phyloP scores from a whole-genome alignment of 1,139 yeast species.

The Candida glucosophila region DNA sequence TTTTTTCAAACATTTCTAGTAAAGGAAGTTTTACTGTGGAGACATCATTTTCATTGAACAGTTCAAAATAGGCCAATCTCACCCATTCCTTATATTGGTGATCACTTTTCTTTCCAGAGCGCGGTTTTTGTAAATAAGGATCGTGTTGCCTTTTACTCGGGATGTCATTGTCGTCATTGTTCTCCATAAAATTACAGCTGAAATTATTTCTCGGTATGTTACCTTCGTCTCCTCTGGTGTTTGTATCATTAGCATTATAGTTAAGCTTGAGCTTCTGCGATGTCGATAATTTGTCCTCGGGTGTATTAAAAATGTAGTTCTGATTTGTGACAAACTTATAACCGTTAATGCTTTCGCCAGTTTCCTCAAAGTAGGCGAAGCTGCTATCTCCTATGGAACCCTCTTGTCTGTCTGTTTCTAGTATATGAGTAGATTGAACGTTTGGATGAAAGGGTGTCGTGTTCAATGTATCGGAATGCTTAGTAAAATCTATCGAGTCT shows the following conservation, averaged over 20 bases:
- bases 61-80: constrained; percentile 8
- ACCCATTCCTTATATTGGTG: constrained; percentile 4
- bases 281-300: constrained; percentile 7
- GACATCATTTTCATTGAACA: constrained; percentile 1
- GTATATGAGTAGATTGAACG: no score
- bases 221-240: constrained; percentile 10
- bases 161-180: constrained; percentile 18
- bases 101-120: constrained; percentile 2
- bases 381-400: no score
- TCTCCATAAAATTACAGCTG: constrained; percentile 34
- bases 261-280: constrained; percentile 9
- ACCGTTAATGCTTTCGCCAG: constrained; percentile 23
- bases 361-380: constrained; percentile 11
- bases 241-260: constrained; percentile 10
- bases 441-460: no score
- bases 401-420: no score
- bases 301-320: constrained; percentile 15
- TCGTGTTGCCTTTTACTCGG: constrained; percentile 36
- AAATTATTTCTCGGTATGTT: constrained; percentile 25
- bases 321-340: constrained; percentile 18
- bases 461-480: no score
- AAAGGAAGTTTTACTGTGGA: constrained; percentile 12
- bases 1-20: constrained; percentile 7
- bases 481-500: no score
- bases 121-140: constrained; percentile 17